phyloP scores from a whole-genome alignment of 1,284 basidiomycete genomes.

The Cerioporus squamosus region DNA sequence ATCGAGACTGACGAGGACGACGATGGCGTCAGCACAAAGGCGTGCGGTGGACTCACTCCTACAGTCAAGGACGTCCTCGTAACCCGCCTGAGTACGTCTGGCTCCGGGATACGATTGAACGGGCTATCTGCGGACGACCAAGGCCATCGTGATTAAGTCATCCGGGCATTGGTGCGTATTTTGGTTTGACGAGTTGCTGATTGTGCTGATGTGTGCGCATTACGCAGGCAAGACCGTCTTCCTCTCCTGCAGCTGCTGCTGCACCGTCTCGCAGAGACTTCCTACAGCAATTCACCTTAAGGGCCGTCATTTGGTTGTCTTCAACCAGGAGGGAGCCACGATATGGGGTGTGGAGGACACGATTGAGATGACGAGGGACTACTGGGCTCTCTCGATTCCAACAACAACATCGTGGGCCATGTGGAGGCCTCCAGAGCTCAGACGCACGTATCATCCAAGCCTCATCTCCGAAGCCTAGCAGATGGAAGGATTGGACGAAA shows the following conservation, averaged over 20 bases:
- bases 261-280: too few relatives aligned
- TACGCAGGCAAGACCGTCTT: too few relatives aligned
- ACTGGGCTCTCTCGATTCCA: background rate
- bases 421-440: background rate
- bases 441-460: background rate
- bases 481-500: background rate
- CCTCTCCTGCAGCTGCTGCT: too few relatives aligned
- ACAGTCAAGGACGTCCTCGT: background rate
- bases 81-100: background rate
- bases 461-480: background rate
- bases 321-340: background rate
- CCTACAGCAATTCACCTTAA: background rate
- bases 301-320: background rate
- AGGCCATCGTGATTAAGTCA: background rate
- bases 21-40: background rate
- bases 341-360: background rate
- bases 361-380: background rate
- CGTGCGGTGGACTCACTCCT: background rate
- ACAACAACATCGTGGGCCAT: background rate
- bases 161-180: background rate
- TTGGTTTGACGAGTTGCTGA: background rate
- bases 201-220: background rate
- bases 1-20: background rate
- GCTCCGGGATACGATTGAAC: background rate
- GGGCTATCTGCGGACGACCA: background rate